phyloP scores from a whole-genome alignment of 1,139 yeast species.

The Petasospora rhodanensis region DNA sequence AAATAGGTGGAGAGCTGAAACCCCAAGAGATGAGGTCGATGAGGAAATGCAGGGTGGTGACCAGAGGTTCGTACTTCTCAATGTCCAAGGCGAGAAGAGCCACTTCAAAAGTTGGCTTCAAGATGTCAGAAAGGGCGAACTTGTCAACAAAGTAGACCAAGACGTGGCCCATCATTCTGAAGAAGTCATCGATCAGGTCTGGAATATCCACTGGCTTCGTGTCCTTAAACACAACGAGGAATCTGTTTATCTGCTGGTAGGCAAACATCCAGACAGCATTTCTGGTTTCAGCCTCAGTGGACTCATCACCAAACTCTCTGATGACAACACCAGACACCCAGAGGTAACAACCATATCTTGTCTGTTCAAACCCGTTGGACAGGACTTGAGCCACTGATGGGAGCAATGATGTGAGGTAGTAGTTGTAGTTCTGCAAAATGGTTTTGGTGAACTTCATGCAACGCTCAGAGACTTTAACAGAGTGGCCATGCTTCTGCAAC shows the following conservation, averaged over 20 bases:
- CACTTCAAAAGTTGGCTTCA: constrained; percentile 56
- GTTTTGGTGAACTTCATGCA: constrained; percentile 63
- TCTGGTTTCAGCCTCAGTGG: constrained; percentile 30
- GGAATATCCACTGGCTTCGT: constrained; percentile 44
- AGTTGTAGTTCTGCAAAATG: constrained; percentile 62
- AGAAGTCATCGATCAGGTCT: constrained; percentile 84
- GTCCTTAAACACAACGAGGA: constrained; percentile 33
- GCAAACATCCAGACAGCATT: constrained; percentile 49
- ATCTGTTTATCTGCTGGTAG: constrained; percentile 39
- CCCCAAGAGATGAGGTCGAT: constrained; percentile 86
- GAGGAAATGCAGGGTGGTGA: constrained; percentile 67
- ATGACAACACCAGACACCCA: constrained; percentile 88
- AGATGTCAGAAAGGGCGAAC: constrained; percentile 51
- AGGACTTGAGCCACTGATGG: constrained; percentile 62
- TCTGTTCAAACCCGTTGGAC: constrained; percentile 61
- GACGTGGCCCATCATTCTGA: constrained; percentile 76
- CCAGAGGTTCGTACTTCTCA: constrained; percentile 69
- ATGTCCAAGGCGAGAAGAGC: constrained; percentile 53
- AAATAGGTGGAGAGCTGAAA: constrained; percentile 70
- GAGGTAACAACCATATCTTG: constrained; percentile 75
- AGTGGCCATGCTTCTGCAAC: constrained; percentile 49
- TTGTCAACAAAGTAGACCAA: constrained; percentile 73
- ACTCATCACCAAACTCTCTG: constrained; percentile 71
- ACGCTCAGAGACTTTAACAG: constrained; percentile 66
- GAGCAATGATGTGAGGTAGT: constrained; percentile 59